phyloP scores from a whole-genome alignment of 306 rosid species.

The Styphnolobium japonicum region DNA sequence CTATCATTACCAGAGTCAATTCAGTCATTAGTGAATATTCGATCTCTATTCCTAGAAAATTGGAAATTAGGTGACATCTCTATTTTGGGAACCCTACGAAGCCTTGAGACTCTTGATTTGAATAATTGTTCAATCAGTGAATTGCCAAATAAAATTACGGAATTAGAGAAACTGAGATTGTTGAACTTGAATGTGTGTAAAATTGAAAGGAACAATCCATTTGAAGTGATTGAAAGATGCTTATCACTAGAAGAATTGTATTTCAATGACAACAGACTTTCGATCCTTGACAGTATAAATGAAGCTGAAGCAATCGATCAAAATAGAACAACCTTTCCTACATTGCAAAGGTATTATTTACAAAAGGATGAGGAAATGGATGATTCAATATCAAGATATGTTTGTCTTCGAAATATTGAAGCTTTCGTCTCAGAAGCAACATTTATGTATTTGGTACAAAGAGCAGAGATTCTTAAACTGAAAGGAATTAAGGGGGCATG shows the following conservation, averaged over 20 bases:
- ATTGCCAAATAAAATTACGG: neutral
- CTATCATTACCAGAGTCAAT: neutral
- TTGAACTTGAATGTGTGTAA: accelerated
- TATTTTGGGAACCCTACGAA: neutral
- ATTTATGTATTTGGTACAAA: neutral
- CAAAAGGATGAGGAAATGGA: neutral
- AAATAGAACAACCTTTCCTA: neutral
- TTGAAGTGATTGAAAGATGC: slow-evolving; percentile 11
- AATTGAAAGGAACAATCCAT: neutral
- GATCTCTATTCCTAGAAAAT: accelerated
- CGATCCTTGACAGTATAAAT: too few relatives aligned
- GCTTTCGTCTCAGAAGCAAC: neutral
- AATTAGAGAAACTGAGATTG: neutral
- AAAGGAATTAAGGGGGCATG: accelerated
- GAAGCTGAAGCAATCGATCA: too few relatives aligned
- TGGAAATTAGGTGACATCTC: neutral
- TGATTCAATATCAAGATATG: neutral
- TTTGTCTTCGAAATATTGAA: neutral
- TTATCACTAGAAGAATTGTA: slow-evolving; percentile 17
- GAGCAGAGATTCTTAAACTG: neutral
- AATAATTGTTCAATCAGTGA: accelerated
- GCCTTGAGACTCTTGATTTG: slow-evolving; percentile 19
- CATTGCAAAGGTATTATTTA: neutral
- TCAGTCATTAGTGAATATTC: neutral
- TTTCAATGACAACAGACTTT: neutral